Conservation (phyloP, 768 basidiomycete genomes). For the Trametes cubensis region DNA sequence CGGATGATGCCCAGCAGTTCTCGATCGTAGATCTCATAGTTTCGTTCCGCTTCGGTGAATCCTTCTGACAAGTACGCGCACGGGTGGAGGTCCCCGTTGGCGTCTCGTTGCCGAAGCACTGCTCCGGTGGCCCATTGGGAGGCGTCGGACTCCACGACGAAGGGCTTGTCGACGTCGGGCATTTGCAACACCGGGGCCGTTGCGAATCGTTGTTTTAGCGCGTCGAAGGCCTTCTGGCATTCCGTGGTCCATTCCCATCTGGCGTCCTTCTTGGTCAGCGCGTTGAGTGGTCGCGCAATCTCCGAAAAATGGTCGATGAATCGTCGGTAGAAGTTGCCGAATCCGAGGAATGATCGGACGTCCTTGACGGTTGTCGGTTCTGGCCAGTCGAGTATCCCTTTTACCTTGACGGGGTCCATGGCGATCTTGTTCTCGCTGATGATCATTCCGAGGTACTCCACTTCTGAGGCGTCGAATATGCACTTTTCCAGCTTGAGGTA, state of each 20-base stretch:
- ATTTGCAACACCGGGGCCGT: constrained; percentile 27
- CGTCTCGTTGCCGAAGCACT: constrained; percentile 23
- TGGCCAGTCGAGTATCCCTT: constrained; percentile 37
- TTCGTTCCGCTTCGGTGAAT: constrained; percentile 39
- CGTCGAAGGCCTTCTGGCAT: constrained; percentile 32
- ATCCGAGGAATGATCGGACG: constrained; percentile 38
- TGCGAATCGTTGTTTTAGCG: constrained; percentile 31
- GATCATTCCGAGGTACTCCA: constrained; percentile 48
- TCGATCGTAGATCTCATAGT: constrained; percentile 54
- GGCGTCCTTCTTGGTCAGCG: constrained; percentile 33
- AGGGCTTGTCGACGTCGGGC: constrained; percentile 21
- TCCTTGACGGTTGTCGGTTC: constrained; percentile 30
- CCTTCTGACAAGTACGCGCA: constrained; percentile 37
- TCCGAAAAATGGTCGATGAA: constrained; percentile 40
- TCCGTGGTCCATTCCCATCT: constrained; percentile 26
- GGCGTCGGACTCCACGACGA: constrained; percentile 28
- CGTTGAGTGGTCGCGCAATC: constrained; percentile 37
- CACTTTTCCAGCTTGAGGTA: constrained; percentile 37
- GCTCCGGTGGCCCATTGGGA: constrained; percentile 29
- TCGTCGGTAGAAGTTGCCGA: constrained; percentile 37
- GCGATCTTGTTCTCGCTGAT: constrained; percentile 34
- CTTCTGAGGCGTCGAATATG: constrained; percentile 39
- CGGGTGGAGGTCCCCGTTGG: constrained; percentile 32
- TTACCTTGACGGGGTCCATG: constrained; percentile 47
- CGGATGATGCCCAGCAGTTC: constrained; percentile 52